Evolutionary conservation across 1,284 basidiomycete species (phyloP).

Genomic region (Trametes hirsuta): DNA sequence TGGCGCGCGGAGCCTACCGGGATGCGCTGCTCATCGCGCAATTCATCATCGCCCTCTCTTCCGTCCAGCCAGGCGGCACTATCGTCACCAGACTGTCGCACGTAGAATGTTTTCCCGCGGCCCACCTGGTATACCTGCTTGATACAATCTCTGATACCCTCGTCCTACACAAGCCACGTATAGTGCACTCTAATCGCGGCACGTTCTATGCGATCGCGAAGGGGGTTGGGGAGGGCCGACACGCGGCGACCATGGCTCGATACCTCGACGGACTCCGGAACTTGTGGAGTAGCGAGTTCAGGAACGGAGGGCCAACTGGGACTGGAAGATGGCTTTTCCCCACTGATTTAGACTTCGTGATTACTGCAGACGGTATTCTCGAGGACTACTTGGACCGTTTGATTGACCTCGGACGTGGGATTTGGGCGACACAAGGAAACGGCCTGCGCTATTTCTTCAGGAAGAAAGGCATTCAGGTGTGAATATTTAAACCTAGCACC

Average conservation of each 20-base stretch:
- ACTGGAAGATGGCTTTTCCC: slow-evolving; percentile 8
- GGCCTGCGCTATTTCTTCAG: slow-evolving; percentile 13
- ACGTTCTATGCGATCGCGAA: slow-evolving; percentile 39
- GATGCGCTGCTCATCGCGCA: slow-evolving; percentile 36
- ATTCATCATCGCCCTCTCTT: slow-evolving; percentile 34
- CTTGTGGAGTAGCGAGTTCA: slow-evolving; percentile 20
- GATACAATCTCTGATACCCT: slow-evolving; percentile 29
- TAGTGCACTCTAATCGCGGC: slow-evolving; percentile 33
- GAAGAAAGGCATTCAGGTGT: slow-evolving; percentile 10
- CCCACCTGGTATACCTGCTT: slow-evolving; percentile 35
- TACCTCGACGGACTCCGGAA: slow-evolving; percentile 9
- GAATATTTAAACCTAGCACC: too few species aligned
- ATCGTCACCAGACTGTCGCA: slow-evolving; percentile 35
- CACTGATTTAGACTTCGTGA: slow-evolving; percentile 18
- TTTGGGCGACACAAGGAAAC: slow-evolving; percentile 21
- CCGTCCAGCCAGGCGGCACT: slow-evolving; percentile 30
- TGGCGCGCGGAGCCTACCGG: slow-evolving; percentile 8
- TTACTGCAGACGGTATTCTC: slow-evolving; percentile 7
- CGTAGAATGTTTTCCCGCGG: slow-evolving; percentile 29
- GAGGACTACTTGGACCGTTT: slow-evolving; percentile 15
- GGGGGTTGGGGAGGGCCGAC: slow-evolving; percentile 23
- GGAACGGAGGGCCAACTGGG: slow-evolving; percentile 13
- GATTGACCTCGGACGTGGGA: slow-evolving; percentile 16
- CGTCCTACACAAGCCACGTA: slow-evolving; percentile 10
- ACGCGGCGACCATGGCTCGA: neutral